Evolutionary conservation across 352 stramenopile genomes (phyloP).

Genomic region (Pythium periplocum): DNA sequence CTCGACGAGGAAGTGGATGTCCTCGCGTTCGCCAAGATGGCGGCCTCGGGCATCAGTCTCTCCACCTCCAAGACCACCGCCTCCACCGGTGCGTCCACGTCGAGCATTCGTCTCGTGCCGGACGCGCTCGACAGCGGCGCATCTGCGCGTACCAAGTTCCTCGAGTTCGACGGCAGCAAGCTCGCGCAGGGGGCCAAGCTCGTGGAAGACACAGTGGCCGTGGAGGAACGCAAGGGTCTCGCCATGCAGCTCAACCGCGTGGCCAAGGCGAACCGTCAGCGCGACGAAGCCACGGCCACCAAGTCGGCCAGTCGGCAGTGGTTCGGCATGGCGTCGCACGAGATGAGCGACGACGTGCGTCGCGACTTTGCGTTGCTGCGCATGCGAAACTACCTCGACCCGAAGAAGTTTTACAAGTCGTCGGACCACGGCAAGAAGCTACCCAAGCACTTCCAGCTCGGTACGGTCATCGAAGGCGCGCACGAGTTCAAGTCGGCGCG

Average conservation of each 20-base stretch:
- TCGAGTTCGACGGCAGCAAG: conserved; percentile 39
- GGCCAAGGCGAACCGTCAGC: conserved; percentile 44
- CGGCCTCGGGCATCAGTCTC: conserved; percentile 17
- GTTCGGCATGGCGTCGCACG: conserved; percentile 90
- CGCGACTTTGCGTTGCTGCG: conserved; percentile 90
- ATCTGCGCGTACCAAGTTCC: conserved; percentile 34
- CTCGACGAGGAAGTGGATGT: conserved; percentile 16
- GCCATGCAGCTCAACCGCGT: conserved; percentile 27
- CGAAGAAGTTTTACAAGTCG: conserved; percentile 97
- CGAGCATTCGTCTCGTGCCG: conserved; percentile 9
- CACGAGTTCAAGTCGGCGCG: conserved; percentile 88
- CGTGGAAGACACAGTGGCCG: conserved; percentile 27
- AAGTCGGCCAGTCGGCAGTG: conserved; percentile 73
- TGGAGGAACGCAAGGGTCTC: conserved; percentile 49
- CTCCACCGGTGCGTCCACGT: neutral
- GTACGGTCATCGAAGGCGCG: conserved; percentile 90
- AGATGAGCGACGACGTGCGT: conserved; percentile 85
- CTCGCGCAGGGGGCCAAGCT: conserved; percentile 31
- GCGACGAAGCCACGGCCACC: conserved; percentile 39
- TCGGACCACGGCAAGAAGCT: conserved; percentile 78
- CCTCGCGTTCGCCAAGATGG: conserved; percentile 5
- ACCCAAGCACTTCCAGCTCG: conserved; percentile 89
- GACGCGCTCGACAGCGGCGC: conserved; percentile 61
- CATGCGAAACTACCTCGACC: conserved; percentile 94
- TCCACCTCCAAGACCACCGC: conserved; percentile 1